These are phyloP conservation scores for Alternaria solani DNA, from an alignment of 2,329 filamentous ascomycete genomes.

Conservation along the genomic window DNA sequence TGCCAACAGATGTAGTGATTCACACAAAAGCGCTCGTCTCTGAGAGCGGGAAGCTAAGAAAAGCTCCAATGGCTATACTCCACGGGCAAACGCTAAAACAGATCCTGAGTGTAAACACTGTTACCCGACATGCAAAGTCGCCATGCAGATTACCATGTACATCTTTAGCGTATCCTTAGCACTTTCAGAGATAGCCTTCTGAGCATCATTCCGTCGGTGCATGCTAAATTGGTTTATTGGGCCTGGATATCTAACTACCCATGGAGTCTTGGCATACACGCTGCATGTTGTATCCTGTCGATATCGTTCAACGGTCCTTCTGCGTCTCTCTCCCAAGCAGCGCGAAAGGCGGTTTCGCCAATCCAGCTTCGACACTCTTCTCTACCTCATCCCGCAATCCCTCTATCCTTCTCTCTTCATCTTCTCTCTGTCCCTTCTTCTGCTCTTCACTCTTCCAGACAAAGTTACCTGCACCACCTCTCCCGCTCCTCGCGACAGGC, in stretches of 20 bases:
- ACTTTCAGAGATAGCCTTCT: neutral
- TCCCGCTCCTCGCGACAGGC: conserved; percentile 48
- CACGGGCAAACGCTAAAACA: neutral
- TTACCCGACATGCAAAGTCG: neutral
- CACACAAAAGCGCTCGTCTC: neutral
- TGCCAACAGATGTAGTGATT: neutral
- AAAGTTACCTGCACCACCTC: conserved; percentile 59
- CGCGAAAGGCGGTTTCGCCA: conserved; percentile 52
- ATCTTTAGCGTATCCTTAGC: neutral
- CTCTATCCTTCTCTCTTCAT: conserved; percentile 28
- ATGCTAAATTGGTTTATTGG: neutral
- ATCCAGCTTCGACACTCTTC: conserved; percentile 51
- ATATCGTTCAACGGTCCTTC: conserved; percentile 28
- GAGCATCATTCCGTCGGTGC: neutral
- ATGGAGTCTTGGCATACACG: neutral
- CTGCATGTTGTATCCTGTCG: neutral
- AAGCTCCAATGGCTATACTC: neutral
- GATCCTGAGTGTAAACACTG: neutral
- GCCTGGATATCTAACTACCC: neutral
- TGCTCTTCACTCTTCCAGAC: conserved; percentile 51
- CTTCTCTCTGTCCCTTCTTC: conserved; percentile 36
- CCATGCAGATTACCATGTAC: neutral
- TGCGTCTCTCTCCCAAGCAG: conserved; percentile 48
- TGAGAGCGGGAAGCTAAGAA: neutral
- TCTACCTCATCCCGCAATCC: conserved; percentile 49